These are phyloP conservation scores for Lachnellula willkommii DNA, from an alignment of 2,329 filamentous ascomycete species.

Conservation along the genomic window DNA sequence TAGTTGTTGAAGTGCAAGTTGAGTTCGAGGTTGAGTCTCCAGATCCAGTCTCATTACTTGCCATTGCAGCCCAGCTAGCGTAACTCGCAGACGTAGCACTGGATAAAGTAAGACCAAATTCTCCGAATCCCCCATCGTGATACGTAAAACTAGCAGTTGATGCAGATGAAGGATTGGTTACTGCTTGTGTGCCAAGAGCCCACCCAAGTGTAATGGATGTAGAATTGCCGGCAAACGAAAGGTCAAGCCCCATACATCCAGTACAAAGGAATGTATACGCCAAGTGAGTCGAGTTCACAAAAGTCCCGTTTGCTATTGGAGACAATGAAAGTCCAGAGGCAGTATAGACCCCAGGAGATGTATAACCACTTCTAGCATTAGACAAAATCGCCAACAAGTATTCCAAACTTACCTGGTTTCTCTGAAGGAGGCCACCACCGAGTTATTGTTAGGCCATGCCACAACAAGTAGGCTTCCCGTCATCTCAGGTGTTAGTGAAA, in stretches of 20 bases:
- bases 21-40: constrained; percentile 3
- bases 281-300: constrained; percentile 47
- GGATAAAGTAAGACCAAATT: constrained; percentile 14
- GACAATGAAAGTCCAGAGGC: constrained; percentile 35
- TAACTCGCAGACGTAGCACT: constrained; percentile 13
- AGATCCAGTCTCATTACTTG: constrained; percentile 5
- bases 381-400: constrained; percentile 14
- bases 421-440: constrained; percentile 37
- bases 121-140: constrained; percentile 17
- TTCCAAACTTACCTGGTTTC: constrained; percentile 32
- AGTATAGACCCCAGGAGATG: constrained; percentile 41
- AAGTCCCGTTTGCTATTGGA: constrained; percentile 47
- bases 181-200: constrained; percentile 7
- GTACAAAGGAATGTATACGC: constrained; percentile 50
- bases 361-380: constrained; percentile 37
- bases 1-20: constrained; percentile 8
- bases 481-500: constrained; percentile 44
- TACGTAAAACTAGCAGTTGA: constrained; percentile 13
- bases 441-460: constrained; percentile 43
- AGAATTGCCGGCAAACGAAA: constrained; percentile 28
- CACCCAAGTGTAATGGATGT: constrained; percentile 27
- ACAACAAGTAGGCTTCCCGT: constrained; percentile 42
- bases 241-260: constrained; percentile 37
- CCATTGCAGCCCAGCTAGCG: constrained; percentile 16
- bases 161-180: constrained; percentile 14